Evolutionary conservation across 1,284 basidiomycete genomes (phyloP), one percentile per base, ranked within the genome.

Genomic region (Tetrapyrgos nigripes): DNA sequence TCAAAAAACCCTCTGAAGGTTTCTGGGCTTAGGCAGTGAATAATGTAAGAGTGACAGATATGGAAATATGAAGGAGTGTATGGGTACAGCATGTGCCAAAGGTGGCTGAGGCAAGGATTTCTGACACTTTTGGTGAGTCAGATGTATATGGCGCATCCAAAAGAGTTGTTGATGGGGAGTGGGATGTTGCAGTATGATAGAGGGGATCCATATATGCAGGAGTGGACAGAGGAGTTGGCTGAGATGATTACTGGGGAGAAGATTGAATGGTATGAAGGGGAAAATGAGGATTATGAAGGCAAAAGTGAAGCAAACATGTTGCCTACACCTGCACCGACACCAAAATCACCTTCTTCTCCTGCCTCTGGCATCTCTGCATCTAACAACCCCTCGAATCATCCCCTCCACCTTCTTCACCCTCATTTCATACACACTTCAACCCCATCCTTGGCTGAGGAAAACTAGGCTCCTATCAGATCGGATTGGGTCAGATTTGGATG

Each of bases 91-190:
- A n/a, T n/a, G n/a, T n/a, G n/a, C n/a, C n/a, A n/a, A n/a, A n/a
- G n/a, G n/a, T n/a, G n/a, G n/a, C n/a, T n/a, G n/a, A n/a, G n/a
- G n/a, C n/a, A n/a, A n/a, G n/a, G n/a, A n/a, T n/a, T n/a, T n/a
- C n/a, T n/a, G n/a, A n/a, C n/a, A n/a, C n/a, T n/a, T n/a, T n/a
- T n/a, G 62, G 81, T 87, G 45, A 87, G 87, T 29, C 76, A 82
- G 45, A 72, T 60, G 37, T 79, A 81, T 65, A 80, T 82, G 63
- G 75, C 68, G 55, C 65, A 67, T 14, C 50, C 58, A 33, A 66
- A n/a, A n/a, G n/a, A 65, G 13, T 66, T 75, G 6, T n/a, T 43
- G 23, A 5, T 31, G 37, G 53, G 59, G 21, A 9, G 27, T 31
- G 55, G 50, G 5, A 40, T 59, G 31, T 35, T 56, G 17, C 54